Base-by-base conservation (phyloP, 208 protist species). In the Leishmania martiniquensis region DNA sequence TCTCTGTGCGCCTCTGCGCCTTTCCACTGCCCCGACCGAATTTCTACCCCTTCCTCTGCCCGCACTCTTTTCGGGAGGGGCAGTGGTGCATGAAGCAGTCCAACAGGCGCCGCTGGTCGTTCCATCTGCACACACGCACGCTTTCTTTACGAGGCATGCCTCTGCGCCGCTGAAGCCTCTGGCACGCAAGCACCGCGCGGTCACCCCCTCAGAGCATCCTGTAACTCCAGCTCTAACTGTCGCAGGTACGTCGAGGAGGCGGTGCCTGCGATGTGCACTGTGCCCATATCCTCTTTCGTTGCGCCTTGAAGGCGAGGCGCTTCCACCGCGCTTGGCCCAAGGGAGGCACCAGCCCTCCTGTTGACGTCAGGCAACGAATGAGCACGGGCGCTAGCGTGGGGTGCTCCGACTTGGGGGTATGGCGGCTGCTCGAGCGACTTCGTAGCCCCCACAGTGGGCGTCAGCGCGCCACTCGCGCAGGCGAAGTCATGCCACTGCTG, bases 191-290 rank as follows among this genome's bases (percentile, higher is more conserved):
- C 44, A 62, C 79, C 73, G 45, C 72, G 20, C 32, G 78, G 60
- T 74, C 80, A 85, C 10, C 70, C 68, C 17, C 55, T 63, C 76
- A 87, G 49, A 22, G 78, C 79, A n/a, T 68, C 72, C n/a, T 82
- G 57, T 59, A 88, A 45, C 77, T 88, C 85, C 20, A 55, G 51
- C 73, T 88, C 84, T 13, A 88, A 49, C 39, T 73, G 77, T 12
- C 70, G 73, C 69, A 83, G 70, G 49, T 77, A 83, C n/a, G 67
- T 34, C 42, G 78, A 77, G 17, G 78, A 78, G 13, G 78, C 67
- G 1, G 78, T 59, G 39, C 55, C 73, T 20, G 73, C 78, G 22
- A 83, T 75, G 72, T 71, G 72, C 12, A 78, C 39, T 0, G 77
- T 66, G 63, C 20, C 62, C 15, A 52, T 20, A 13, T 34, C 12